Conservation (phyloP, 2,329 filamentous ascomycete species). For the Trichoderma sp. region DNA sequence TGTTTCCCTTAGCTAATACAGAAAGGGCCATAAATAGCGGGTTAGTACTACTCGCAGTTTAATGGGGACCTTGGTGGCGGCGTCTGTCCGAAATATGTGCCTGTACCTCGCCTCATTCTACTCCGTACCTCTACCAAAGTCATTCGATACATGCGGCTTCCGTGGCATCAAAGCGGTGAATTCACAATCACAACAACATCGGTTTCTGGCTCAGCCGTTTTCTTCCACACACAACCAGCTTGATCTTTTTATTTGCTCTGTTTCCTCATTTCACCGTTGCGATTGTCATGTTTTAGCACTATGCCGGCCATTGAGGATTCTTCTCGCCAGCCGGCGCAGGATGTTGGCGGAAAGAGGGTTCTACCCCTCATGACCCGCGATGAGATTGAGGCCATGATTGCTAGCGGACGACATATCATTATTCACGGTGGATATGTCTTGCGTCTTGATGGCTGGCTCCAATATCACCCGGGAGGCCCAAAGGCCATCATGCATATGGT, state of each 20-base stretch:
- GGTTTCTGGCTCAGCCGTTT: background rate
- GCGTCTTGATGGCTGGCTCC: constrained; percentile 46
- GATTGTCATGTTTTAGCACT: constrained; percentile 20
- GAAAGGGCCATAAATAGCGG: background rate
- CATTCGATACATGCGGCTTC: background rate
- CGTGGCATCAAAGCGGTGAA: background rate
- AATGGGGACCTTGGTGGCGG: background rate
- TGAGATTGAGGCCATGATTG: constrained; percentile 19
- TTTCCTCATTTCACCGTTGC: background rate
- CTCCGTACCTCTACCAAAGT: background rate
- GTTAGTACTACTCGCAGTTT: background rate
- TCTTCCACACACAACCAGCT: background rate
- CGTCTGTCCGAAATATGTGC: background rate
- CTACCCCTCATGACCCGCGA: constrained; percentile 19
- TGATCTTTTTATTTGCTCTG: background rate
- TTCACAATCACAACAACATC: background rate
- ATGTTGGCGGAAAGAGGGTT: background rate
- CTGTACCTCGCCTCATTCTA: background rate
- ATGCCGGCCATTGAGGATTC: background rate
- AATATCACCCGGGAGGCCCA: constrained; percentile 56
- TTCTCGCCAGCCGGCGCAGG: background rate
- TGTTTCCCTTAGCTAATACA: background rate
- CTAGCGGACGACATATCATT: constrained; percentile 14
- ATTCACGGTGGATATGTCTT: constrained; percentile 17
- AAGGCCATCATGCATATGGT: constrained; percentile 57